These are phyloP conservation scores for Panellus pusillus DNA, from an alignment of 768 basidiomycete species.

Conservation along the genomic window DNA sequence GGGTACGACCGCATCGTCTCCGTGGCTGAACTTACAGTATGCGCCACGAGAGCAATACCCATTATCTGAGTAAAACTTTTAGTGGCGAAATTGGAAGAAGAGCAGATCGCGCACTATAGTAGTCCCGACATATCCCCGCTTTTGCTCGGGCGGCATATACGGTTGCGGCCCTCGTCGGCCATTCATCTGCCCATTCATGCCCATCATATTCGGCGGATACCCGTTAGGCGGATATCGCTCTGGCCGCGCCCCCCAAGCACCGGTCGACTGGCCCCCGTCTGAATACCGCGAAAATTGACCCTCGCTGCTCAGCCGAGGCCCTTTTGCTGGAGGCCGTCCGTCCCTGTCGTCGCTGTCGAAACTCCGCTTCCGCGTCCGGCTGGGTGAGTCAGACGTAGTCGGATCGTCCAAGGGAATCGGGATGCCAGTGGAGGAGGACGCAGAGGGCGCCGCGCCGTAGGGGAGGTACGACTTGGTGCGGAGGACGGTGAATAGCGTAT, in stretches of 20 bases:
- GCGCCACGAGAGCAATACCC: slow-evolving; percentile 90
- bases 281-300: slow-evolving; percentile 66
- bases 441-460: slow-evolving; percentile 48
- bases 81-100: slow-evolving; percentile 1
- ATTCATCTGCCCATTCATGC: slow-evolving; percentile 40
- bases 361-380: slow-evolving; percentile 65
- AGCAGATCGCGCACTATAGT: slow-evolving; percentile 67
- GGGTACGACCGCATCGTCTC: slow-evolving; percentile 82
- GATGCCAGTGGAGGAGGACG: slow-evolving; percentile 58
- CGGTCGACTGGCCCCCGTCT: slow-evolving; percentile 34
- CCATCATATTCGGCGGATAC: slow-evolving; percentile 33
- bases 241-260: slow-evolving; percentile 22
- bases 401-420: slow-evolving; percentile 75
- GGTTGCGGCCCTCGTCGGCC: slow-evolving; percentile 49
- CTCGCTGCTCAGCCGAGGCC: slow-evolving; percentile 64
- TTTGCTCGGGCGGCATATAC: slow-evolving; percentile 73
- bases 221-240: slow-evolving; percentile 35
- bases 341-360: slow-evolving; percentile 63
- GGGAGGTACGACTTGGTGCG: slow-evolving; percentile 85
- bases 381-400: slow-evolving; percentile 41
- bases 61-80: slow-evolving; percentile 54
- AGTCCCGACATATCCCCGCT: slow-evolving; percentile 84
- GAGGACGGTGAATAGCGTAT: slow-evolving; percentile 82
- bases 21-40: slow-evolving; percentile 90
- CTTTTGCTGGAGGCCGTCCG: slow-evolving; percentile 63